Percentiles rank a stretch among this genome's conserved stretches.
Evolutionary conservation across 257 asterid genomes (phyloP).

Genomic region (Solanum sejunctum): DNA sequence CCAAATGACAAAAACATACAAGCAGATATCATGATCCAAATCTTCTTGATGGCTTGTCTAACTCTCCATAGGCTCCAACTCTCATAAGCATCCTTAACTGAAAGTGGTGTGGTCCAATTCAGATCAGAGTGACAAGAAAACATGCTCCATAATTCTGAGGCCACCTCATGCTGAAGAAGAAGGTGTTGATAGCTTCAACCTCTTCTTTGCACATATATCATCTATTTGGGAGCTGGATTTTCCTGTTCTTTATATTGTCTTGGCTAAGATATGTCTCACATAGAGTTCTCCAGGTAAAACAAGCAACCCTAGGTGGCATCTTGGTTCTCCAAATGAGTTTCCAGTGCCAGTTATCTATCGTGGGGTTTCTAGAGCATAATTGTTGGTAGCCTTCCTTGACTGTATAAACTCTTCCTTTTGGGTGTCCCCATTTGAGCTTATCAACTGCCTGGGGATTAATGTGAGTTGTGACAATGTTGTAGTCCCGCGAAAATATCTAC

Average conservation of each 20-base stretch:
- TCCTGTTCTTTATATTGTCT: neutral
- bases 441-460: neutral
- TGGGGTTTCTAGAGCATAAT: neutral
- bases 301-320: neutral
- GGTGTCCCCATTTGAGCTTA: neutral
- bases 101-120: neutral
- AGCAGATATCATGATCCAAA: neutral
- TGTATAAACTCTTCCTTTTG: neutral
- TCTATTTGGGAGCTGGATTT: neutral
- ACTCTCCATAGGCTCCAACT: neutral
- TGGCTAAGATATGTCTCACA: neutral
- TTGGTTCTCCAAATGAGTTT: neutral
- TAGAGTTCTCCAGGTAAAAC: neutral
- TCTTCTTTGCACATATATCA: neutral
- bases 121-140: neutral
- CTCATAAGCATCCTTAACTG: neutral
- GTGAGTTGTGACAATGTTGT: neutral
- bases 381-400: neutral
- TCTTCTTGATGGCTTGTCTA: neutral
- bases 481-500: neutral
- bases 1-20: neutral
- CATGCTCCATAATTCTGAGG: neutral
- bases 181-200: neutral
- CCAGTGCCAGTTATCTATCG: neutral
- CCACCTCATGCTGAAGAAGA: neutral